Conservation (phyloP, 1,139 yeast genomes). For the Suhomyces kunorum region DNA sequence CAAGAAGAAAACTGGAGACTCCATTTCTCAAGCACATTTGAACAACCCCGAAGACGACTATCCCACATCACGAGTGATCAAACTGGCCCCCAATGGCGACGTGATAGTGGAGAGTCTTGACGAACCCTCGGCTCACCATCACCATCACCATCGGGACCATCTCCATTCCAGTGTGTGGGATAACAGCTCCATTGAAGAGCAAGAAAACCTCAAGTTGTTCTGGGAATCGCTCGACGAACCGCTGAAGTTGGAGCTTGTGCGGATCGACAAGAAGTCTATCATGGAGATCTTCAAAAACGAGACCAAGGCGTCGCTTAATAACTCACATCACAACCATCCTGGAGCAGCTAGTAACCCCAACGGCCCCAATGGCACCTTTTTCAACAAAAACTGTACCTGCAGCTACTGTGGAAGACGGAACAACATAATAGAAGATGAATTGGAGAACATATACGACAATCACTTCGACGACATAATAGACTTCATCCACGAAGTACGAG, state of each 20-base stretch:
- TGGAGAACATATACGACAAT: slow-evolving; percentile 56
- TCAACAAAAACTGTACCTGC: slow-evolving; percentile 57
- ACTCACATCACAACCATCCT: slow-evolving; percentile 9
- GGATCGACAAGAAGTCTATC: slow-evolving; percentile 70
- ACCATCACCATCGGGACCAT: slow-evolving; percentile 6
- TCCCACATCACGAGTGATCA: slow-evolving; percentile 71
- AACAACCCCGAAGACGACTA: slow-evolving; percentile 63
- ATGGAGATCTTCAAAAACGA: slow-evolving; percentile 57
- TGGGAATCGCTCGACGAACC: slow-evolving; percentile 70
- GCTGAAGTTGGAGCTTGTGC: slow-evolving; percentile 62
- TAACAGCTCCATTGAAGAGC: slow-evolving; percentile 58
- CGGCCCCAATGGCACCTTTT: slow-evolving; percentile 9
- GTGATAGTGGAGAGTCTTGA: slow-evolving; percentile 60
- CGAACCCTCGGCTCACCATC: slow-evolving; percentile 6
- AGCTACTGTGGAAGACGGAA: slow-evolving; percentile 78
- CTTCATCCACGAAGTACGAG: slow-evolving; percentile 42
- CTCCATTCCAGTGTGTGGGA: slow-evolving; percentile 53
- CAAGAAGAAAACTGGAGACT: slow-evolving; percentile 6
- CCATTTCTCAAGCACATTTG: slow-evolving; percentile 41
- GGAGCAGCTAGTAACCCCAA: neutral
- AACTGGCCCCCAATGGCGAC: slow-evolving; percentile 73
- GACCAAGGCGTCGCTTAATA: slow-evolving; percentile 19
- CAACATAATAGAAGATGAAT: slow-evolving; percentile 72
- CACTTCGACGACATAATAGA: slow-evolving; percentile 56
- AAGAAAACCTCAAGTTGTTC: slow-evolving; percentile 57